These are phyloP conservation scores for Akanthomyces dipterigenus DNA, from an alignment of 2,329 filamentous ascomycete genomes.

Conservation along the genomic window DNA sequence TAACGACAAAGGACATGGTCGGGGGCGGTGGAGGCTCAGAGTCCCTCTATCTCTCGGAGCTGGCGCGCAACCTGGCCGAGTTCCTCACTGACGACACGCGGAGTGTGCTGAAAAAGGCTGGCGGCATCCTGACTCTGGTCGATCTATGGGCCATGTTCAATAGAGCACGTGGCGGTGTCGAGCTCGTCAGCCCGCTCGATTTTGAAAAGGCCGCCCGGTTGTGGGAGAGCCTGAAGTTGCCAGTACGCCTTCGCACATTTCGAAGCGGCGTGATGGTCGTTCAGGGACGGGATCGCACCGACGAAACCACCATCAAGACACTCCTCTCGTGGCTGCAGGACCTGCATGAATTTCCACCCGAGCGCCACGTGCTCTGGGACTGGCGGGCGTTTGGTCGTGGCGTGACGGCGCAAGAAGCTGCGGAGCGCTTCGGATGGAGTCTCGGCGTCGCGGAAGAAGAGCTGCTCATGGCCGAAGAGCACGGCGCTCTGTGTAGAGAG, in stretches of 20 bases:
- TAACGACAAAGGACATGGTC: conserved; percentile 94
- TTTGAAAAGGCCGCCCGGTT: conserved; percentile 83
- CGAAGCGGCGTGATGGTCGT: conserved; percentile 93
- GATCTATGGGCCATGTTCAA: conserved; percentile 96
- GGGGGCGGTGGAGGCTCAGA: conserved; percentile 67
- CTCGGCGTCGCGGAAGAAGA: conserved; percentile 93
- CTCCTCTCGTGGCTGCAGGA: conserved; percentile 72
- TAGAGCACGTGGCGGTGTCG: conserved; percentile 82
- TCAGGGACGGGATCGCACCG: conserved; percentile 78
- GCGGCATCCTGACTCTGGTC: conserved; percentile 82
- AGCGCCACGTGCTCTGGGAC: conserved; percentile 64
- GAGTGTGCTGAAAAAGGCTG: conserved; percentile 69
- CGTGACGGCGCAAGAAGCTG: conserved; percentile 82
- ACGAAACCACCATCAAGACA: conserved; percentile 78
- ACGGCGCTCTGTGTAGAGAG: conserved; percentile 79
- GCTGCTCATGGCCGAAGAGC: conserved; percentile 93
- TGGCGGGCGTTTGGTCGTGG: conserved; percentile 73
- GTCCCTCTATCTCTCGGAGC: conserved; percentile 80
- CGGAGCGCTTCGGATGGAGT: conserved; percentile 92
- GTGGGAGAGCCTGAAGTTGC: conserved; percentile 83
- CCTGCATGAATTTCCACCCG: conserved; percentile 59
- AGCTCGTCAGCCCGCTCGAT: conserved; percentile 84
- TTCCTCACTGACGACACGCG: conserved; percentile 81
- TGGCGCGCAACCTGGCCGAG: conserved; percentile 78
- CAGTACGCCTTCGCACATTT: conserved; percentile 80